These are phyloP conservation scores for Calonectria leucothoes DNA, from an alignment of 2,329 filamentous ascomycete species.

Conservation along the genomic window DNA sequence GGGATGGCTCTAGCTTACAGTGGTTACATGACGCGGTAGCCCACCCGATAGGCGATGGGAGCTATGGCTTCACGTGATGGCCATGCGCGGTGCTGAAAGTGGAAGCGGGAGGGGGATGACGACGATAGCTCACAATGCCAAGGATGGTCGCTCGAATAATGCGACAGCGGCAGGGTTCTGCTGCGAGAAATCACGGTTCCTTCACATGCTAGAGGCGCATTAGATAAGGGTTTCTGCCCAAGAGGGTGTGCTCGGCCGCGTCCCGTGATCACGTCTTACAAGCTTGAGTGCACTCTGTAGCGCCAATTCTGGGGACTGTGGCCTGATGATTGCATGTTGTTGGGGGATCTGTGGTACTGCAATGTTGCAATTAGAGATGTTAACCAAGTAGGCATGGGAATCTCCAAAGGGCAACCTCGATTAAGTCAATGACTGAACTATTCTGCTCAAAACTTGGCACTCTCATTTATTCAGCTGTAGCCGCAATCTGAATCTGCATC, in stretches of 20 bases:
- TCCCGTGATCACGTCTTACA: constrained; percentile 1
- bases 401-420: neutral
- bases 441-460: neutral
- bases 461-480: neutral
- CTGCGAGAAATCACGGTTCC: neutral
- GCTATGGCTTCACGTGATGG: constrained; percentile 38
- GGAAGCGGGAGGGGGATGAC: constrained; percentile 4
- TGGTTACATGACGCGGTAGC: constrained; percentile 38
- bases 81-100: neutral
- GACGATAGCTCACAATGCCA: constrained; percentile 4
- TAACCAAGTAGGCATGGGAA: too few relatives aligned
- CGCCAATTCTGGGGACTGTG: constrained; percentile 9
- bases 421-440: neutral
- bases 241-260: constrained; percentile 9
- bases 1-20: constrained; percentile 35
- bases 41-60: constrained; percentile 35
- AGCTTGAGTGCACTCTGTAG: neutral
- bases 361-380: neutral
- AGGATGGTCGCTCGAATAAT: neutral
- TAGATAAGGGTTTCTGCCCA: neutral
- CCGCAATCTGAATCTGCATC: neutral
- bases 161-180: neutral
- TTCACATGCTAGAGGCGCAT: neutral
- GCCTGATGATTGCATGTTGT: constrained; percentile 17
- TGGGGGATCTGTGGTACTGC: neutral